Base-by-base conservation (phyloP, 139 green algal genomes). In the Astrephomene gubernaculifera region DNA sequence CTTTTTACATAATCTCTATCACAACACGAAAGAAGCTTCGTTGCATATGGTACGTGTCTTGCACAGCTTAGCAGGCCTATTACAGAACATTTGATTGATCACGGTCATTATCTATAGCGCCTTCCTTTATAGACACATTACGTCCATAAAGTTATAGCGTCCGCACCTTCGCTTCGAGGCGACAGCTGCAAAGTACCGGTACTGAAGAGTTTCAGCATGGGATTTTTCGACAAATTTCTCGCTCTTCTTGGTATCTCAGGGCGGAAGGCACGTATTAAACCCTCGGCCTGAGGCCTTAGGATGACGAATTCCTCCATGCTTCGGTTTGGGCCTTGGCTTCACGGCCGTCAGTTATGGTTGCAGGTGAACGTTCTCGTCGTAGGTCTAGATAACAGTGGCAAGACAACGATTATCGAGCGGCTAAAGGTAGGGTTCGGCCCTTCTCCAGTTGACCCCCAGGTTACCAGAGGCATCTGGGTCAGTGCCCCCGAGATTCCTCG, bases 331-430 rank as follows among this genome's bases (percentile, higher is more conserved):
- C 49, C 12, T 57, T 17, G 12, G 17, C 49, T 25, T 57, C 49
- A 57, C 49, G 49, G 12, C 19, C 24, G 60, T 17, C 63, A 70
- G 36, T 33, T 39, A 39, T 41, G 7, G 31, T 10, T 35, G 14
- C 89, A 97, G 92, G 92, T 96, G 10, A 95, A 93, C 49, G 87
- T 97, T 10, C 81, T 97, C 8, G 89, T 97, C 1, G 94, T 97
- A 8, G 95, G 95, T 8, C 81, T 97, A 2, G 95, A 97, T 71
- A 97, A 96, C 88, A 95, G 92, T 79, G 95, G 95, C 0, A 97
- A 97, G 39, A 95, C 91, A 0, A 97, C 93, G 1, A 95, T 96
- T 35, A 93, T 97, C 27, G 87, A 97, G 61, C 53, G 83, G 1
- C 74, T 97, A 4, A 97, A 96, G 91, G 91, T 94, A 38, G 49